These are phyloP conservation scores for Neltuma alba DNA, from an alignment of 306 rosid genomes.

Conservation along the genomic window DNA sequence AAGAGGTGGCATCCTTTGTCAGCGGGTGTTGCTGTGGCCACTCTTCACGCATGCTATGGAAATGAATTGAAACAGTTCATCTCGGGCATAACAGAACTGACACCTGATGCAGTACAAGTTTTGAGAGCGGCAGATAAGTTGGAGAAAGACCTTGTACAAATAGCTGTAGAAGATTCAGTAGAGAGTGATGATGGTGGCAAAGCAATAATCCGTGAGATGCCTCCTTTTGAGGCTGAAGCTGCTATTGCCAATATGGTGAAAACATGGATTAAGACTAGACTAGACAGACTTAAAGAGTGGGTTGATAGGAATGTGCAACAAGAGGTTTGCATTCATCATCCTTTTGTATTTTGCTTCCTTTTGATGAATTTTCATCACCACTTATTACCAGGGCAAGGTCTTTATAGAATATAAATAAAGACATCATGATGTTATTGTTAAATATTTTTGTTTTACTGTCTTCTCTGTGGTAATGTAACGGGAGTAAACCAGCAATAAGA, in stretches of 20 bases:
- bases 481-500: no score
- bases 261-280: constrained; percentile 86
- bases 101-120: constrained; percentile 95
- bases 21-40: constrained; percentile 97
- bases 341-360: not conserved
- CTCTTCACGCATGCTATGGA: constrained; percentile 91
- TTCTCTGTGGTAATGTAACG: no score
- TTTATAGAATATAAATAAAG: not conserved
- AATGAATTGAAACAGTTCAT: constrained; percentile 90
- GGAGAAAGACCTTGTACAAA: constrained; percentile 96
- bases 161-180: constrained; percentile 95
- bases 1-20: constrained; percentile 97
- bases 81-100: constrained; percentile 79
- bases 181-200: constrained; percentile 98
- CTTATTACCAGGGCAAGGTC: not conserved
- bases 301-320: constrained; percentile 93
- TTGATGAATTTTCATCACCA: constrained; percentile 30
- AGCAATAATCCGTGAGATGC: constrained; percentile 99
- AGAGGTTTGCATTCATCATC: constrained; percentile 69
- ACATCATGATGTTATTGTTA: not conserved
- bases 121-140: constrained; percentile 95
- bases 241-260: constrained; percentile 93
- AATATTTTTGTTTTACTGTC: not conserved
- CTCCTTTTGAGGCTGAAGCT: constrained; percentile 93
- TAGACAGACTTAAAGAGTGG: constrained; percentile 91